phyloP scores from a whole-genome alignment of 495 filamentous ascomycete species.

The Melanomma pulvis-pyrius region DNA sequence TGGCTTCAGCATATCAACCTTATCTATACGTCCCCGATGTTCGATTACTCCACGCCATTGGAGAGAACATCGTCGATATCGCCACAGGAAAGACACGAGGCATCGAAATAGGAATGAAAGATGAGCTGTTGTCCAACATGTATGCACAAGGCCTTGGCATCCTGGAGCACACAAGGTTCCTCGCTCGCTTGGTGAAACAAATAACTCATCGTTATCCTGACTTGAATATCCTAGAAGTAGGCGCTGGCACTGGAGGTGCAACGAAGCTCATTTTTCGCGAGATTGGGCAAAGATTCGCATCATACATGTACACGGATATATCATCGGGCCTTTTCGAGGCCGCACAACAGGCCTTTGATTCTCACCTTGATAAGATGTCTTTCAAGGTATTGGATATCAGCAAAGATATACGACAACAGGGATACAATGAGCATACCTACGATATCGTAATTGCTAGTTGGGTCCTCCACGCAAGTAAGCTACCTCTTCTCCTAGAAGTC shows the following conservation, averaged over 20 bases:
- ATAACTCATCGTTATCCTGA: conserved; percentile 9
- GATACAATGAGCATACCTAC: conserved; percentile 7
- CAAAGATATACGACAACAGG: conserved; percentile 1
- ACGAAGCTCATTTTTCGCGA: not conserved
- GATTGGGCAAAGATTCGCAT: not conserved
- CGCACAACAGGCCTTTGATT: not conserved
- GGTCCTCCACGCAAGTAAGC: conserved; percentile 12
- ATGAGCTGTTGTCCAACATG: not conserved
- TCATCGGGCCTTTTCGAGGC: conserved; percentile 16
- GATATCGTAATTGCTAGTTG: conserved; percentile 22
- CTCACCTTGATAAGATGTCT: conserved; percentile 45
- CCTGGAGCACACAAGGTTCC: not conserved
- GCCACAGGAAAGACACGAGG: not conserved
- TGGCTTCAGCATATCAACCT: no score
- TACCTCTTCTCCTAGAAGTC: no score
- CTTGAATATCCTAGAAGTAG: conserved; percentile 20
- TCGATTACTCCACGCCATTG: not conserved
- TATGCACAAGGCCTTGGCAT: conserved; percentile 3
- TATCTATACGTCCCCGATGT: no score
- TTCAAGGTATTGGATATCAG: conserved; percentile 16
- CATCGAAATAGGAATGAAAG: conserved; percentile 1
- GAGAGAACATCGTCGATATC: not conserved
- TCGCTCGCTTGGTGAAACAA: not conserved
- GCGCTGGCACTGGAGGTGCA: conserved; percentile 21
- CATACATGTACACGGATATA: conserved; percentile 40